Percentiles rank a stretch among this genome's conserved stretches.
phyloP scores from a whole-genome alignment of 257 asterid species.

The Solanum corneliomulleri region DNA sequence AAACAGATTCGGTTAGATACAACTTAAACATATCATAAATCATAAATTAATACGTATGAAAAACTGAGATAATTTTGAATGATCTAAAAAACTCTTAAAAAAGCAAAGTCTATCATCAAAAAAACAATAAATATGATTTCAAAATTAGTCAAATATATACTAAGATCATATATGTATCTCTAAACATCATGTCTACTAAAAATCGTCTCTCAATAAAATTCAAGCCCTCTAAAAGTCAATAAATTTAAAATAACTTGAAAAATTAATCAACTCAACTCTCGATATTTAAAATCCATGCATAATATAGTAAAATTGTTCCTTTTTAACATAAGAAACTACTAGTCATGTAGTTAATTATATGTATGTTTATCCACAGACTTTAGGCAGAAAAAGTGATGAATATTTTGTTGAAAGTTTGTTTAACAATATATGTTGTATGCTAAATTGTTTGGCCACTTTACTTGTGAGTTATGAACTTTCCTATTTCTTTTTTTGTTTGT shows the following conservation, averaged over 20 bases:
- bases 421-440: constrained; percentile 5
- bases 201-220: not conserved
- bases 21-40: no score
- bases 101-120: no score
- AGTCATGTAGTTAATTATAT: not conserved
- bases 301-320: not conserved
- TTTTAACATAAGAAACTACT: not conserved
- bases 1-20: no score
- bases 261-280: not conserved
- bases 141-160: not conserved
- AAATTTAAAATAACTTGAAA: not conserved
- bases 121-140: not conserved
- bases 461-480: not conserved
- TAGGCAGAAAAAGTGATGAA: not conserved
- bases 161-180: not conserved
- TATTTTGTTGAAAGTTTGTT: constrained; percentile 1
- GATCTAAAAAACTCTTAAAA: not conserved
- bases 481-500: not conserved
- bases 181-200: not conserved
- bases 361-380: not conserved
- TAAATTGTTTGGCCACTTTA: not conserved
- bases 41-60: no score
- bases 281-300: not conserved
- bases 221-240: not conserved
- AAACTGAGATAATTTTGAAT: no score